These are phyloP conservation scores for Fagus crenata DNA, from an alignment of 306 rosid genomes.

Conservation along the genomic window DNA sequence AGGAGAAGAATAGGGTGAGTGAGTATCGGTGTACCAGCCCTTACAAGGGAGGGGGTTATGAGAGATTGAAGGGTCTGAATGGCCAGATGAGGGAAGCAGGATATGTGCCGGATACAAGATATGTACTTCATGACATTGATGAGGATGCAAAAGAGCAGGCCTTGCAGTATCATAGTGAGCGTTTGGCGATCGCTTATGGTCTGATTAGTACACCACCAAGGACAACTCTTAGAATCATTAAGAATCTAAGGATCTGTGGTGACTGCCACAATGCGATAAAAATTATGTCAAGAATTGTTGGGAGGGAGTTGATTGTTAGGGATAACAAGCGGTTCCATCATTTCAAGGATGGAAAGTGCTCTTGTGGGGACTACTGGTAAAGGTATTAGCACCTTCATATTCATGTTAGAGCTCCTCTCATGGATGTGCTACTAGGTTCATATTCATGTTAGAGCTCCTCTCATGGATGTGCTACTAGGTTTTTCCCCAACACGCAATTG, in stretches of 20 bases:
- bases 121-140: conserved; percentile 87
- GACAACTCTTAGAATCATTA: conserved; percentile 89
- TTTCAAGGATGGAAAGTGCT: conserved; percentile 83
- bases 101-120: conserved; percentile 92
- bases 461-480: conserved; percentile 24
- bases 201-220: conserved; percentile 94
- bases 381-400: conserved; percentile 11
- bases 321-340: conserved; percentile 96
- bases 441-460: too few species aligned
- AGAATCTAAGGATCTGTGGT: conserved; percentile 91
- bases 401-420: conserved; percentile 26
- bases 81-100: conserved; percentile 93
- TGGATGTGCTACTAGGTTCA: too few species aligned
- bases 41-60: conserved; percentile 50
- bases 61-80: conserved; percentile 60
- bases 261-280: conserved; percentile 96
- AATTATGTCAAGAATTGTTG: conserved; percentile 84
- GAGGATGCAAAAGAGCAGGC: conserved; percentile 93
- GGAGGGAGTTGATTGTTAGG: conserved; percentile 89
- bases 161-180: conserved; percentile 86
- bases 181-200: conserved; percentile 91
- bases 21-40: conserved; percentile 47
- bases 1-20: conserved; percentile 61
- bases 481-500: neutral
- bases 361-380: conserved; percentile 94